Base-by-base conservation (phyloP, 306 rosid genomes). In the Vigna unguiculata region DNA sequence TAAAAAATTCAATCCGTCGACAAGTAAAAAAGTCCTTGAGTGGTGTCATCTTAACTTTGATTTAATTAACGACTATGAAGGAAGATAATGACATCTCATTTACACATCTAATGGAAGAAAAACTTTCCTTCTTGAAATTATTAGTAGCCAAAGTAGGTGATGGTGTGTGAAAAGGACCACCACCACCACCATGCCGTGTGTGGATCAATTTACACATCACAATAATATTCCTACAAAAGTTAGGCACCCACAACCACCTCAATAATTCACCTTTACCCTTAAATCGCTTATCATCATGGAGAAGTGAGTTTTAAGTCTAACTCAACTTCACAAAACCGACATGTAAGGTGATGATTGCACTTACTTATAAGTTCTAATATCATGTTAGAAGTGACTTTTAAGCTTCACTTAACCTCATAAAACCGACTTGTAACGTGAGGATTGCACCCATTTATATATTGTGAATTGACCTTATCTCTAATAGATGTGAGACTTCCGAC, bases 111-210 rank as follows among this genome's bases (percentile, higher is more conserved):
- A 63, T 76, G 78, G 78, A 69, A 46, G 30, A 49, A 77, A 71
- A 82, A 16, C 43, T 62, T 71, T 64, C 60, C 69, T 71, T 51
- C 9, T 7, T 28, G 30, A 53, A 54, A 67, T 51, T 28, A 71
- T 52, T 63, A 76, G 81, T 34, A 64, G 69, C 78, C 74, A 63
- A 62, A 49, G 76, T 45, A 72, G 77, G 75, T 61, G 82, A 55
- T 28, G 72, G 45, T 51, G 32, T 30, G 9, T 81, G 84, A 91
- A 69, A 89, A 78, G 72, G 85, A 87, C 87, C 74, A 87, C 87
- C 71, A 61, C 67, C 66, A 59, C 88, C 15, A 43, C 48, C 48
- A 43, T 46, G 41, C 67, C 87, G 61, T 69, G 66, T 68, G 70
- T 72, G 82, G 67, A 72, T 20, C 51, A 57, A 53, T 36, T 34